A percentile compares a stretch with the other conserved stretches of the same genome.
Evolutionary conservation across 305 asterid species (phyloP).

Genomic region (Fraxinus latifolia): DNA sequence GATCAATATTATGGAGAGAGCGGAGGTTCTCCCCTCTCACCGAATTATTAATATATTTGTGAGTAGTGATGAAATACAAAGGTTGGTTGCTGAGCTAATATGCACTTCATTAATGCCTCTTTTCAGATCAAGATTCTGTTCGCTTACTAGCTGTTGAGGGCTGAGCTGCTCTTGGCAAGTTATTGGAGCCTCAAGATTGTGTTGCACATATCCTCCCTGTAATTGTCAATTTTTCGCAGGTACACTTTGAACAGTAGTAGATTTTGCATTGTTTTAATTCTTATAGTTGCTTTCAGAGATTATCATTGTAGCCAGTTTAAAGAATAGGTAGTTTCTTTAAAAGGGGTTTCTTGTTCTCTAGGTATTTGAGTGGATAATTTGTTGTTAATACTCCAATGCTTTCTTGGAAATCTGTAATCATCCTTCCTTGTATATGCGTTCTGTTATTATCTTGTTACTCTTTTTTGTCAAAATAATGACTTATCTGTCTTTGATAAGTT

Average conservation of each 20-base stretch:
- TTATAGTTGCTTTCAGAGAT: constrained; percentile 1
- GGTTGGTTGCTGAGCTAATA: constrained; percentile 1
- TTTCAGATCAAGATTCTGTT: constrained; percentile 90
- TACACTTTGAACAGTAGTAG: constrained; percentile 16
- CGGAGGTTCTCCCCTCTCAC: not conserved
- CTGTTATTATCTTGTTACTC: not conserved
- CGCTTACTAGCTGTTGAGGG: constrained; percentile 90
- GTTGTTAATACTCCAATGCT: not conserved
- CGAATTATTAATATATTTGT: not conserved
- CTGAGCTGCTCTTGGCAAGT: constrained; percentile 90
- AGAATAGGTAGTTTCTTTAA: not conserved
- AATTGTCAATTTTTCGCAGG: constrained; percentile 93
- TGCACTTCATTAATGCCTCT: constrained; percentile 4
- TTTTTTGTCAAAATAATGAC: not conserved
- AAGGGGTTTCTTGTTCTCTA: not conserved
- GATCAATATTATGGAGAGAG: not conserved
- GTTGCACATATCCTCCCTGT: constrained; percentile 85
- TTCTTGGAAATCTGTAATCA: not conserved
- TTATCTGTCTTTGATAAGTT: not conserved
- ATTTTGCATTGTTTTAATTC: constrained; percentile 17
- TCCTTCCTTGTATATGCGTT: not conserved
- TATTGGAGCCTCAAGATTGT: constrained; percentile 86
- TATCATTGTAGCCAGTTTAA: constrained; percentile 2
- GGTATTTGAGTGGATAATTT: not conserved
- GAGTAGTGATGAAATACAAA: not conserved